A percentile compares a stretch with the other conserved stretches of the same genome.
These are phyloP conservation scores for Pyrus betulifolia DNA, from an alignment of 306 rosid species.

Conservation along the genomic window DNA sequence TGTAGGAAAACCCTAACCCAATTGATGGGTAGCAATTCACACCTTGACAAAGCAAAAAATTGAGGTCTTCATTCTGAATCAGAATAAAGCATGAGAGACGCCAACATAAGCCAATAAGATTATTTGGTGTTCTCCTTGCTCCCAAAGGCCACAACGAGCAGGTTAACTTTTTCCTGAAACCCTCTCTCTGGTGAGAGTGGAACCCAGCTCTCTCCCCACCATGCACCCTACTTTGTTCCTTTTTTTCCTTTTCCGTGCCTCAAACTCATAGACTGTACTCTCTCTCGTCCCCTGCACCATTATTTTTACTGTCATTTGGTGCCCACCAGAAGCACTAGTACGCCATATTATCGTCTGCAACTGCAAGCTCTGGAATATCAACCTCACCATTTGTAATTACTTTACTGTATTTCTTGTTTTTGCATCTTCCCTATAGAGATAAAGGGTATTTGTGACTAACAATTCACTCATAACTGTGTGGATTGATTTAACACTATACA, in stretches of 20 bases:
- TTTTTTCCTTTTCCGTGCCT: not conserved
- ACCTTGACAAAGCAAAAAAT: not conserved
- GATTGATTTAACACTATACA: too few species aligned
- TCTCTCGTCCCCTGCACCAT: not conserved
- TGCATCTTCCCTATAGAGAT: not conserved
- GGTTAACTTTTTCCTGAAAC: not conserved
- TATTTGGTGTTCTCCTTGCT: not conserved
- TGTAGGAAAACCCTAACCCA: not conserved
- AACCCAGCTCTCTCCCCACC: not conserved
- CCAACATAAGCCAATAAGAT: not conserved
- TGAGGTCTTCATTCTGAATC: conserved; percentile 4
- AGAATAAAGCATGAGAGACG: conserved; percentile 2
- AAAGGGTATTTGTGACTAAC: not conserved
- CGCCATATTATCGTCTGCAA: not conserved
- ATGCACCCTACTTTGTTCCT: not conserved
- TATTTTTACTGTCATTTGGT: not conserved
- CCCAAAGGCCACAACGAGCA: not conserved
- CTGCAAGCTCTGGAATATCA: not conserved
- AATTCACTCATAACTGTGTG: too few species aligned
- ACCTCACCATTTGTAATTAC: not conserved
- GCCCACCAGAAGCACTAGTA: not conserved
- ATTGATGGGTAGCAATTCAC: not conserved
- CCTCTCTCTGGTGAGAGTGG: not conserved
- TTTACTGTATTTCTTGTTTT: not conserved
- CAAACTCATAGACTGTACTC: not conserved